Percentiles rank a stretch among this genome's conserved stretches.
phyloP scores from a whole-genome alignment of 2,329 filamentous ascomycete species.

The Fusarium metavorans region DNA sequence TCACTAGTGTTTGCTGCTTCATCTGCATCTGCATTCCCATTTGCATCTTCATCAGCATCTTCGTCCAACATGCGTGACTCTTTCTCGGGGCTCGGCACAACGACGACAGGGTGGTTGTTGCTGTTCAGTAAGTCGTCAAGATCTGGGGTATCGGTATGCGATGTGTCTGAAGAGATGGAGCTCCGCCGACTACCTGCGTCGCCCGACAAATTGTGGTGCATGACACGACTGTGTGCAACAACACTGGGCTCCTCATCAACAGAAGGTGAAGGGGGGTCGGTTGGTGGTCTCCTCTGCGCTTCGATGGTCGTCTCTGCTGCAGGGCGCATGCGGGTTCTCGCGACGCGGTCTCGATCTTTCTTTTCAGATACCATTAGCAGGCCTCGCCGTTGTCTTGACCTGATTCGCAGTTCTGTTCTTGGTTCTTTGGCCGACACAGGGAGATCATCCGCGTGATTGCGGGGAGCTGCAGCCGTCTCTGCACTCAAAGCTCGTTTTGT shows the following conservation, averaged over 20 bases:
- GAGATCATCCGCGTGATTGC: not conserved
- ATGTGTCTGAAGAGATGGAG: not conserved
- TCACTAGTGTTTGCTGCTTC: not conserved
- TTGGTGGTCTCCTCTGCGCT: not conserved
- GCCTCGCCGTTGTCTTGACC: constrained; percentile 60
- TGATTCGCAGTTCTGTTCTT: constrained; percentile 61
- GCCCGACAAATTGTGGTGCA: not conserved
- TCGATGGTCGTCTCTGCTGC: not conserved
- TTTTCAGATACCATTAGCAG: constrained; percentile 60
- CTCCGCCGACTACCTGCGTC: not conserved
- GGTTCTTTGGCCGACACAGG: constrained; percentile 40
- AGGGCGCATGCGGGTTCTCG: not conserved
- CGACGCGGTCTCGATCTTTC: constrained; percentile 15
- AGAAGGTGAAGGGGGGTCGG: not conserved
- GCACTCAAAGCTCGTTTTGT: constrained; percentile 16
- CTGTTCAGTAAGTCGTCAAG: not conserved
- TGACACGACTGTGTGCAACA: not conserved
- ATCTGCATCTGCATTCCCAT: not conserved
- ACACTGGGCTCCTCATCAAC: not conserved
- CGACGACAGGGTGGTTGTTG: not conserved
- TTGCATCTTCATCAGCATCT: not conserved
- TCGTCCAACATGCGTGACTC: not conserved
- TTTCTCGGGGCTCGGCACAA: not conserved
- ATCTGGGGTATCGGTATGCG: not conserved
- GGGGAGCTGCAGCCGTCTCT: not conserved